Conservation (phyloP, 2,329 filamentous ascomycete genomes). For the Xylaria arbuscula region DNA sequence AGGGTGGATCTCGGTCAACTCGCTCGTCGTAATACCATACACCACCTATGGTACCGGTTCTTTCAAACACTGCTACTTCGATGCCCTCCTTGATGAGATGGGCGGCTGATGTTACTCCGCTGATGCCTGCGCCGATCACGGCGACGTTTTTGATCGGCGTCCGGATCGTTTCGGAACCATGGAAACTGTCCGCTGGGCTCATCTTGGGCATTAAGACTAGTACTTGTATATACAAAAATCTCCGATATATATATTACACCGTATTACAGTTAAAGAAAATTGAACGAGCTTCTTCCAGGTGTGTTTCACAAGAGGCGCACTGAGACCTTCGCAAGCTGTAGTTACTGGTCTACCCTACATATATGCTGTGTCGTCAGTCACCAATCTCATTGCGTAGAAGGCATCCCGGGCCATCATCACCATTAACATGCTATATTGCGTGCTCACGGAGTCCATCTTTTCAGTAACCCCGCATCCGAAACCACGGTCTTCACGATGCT, state of each 20-base stretch:
- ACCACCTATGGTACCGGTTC: conserved; percentile 68
- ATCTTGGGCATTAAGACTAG: conserved; percentile 19
- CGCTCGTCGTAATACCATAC: conserved; percentile 73
- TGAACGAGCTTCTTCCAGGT: neutral
- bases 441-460: conserved; percentile 24
- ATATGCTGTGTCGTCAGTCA: conserved; percentile 20
- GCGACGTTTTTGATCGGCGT: conserved; percentile 56
- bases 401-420: conserved; percentile 27
- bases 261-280: neutral
- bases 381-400: conserved; percentile 25
- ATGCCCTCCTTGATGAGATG: conserved; percentile 69
- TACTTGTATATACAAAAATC: neutral
- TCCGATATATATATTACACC: neutral
- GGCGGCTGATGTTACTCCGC: conserved; percentile 71
- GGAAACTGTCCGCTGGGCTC: conserved; percentile 12
- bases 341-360: conserved; percentile 4
- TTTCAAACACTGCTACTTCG: conserved; percentile 71
- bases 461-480: conserved; percentile 6
- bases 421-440: conserved; percentile 38
- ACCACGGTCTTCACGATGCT: neutral
- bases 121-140: conserved; percentile 73
- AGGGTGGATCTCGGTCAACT: conserved; percentile 54
- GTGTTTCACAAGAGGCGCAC: neutral
- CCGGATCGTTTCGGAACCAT: conserved; percentile 15
- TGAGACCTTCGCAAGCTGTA: neutral